These are phyloP conservation scores for Emmonsiellopsis sp. DNA, from an alignment of 2,329 filamentous ascomycete species.

Conservation along the genomic window DNA sequence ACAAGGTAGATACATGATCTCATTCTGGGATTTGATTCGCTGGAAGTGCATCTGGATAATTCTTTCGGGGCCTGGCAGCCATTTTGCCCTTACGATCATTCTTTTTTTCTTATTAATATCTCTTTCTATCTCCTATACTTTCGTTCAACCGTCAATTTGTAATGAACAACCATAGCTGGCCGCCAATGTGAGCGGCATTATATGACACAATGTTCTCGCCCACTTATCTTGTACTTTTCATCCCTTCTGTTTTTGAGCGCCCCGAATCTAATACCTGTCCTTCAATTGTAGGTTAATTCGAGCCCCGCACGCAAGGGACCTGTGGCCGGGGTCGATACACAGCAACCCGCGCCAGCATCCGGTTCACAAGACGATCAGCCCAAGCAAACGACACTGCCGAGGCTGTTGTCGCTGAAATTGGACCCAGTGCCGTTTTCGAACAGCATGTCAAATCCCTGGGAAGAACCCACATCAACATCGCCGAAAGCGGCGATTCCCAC, in stretches of 20 bases:
- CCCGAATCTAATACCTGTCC: slow-evolving; percentile 8
- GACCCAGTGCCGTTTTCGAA: not conserved
- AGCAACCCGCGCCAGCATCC: not conserved
- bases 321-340: not conserved
- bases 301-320: not conserved
- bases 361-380: not conserved
- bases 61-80: not conserved
- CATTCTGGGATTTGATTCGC: slow-evolving; percentile 20
- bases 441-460: not conserved
- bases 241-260: not conserved
- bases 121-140: slow-evolving; percentile 7
- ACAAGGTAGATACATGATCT: slow-evolving; percentile 79
- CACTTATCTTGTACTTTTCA: slow-evolving; percentile 11
- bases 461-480: not conserved
- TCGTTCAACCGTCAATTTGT: slow-evolving; percentile 4
- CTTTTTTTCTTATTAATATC: not conserved
- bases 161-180: slow-evolving; percentile 1
- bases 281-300: slow-evolving; percentile 6
- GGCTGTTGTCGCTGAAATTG: not conserved
- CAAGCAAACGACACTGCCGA: not conserved
- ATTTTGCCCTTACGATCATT: not conserved
- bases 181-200: slow-evolving; percentile 1
- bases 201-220: slow-evolving; percentile 11
- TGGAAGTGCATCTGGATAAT: not conserved
- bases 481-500: not conserved